Evolutionary conservation across 306 rosid genomes (phyloP).

Genomic region (Boehmeria nivea): DNA sequence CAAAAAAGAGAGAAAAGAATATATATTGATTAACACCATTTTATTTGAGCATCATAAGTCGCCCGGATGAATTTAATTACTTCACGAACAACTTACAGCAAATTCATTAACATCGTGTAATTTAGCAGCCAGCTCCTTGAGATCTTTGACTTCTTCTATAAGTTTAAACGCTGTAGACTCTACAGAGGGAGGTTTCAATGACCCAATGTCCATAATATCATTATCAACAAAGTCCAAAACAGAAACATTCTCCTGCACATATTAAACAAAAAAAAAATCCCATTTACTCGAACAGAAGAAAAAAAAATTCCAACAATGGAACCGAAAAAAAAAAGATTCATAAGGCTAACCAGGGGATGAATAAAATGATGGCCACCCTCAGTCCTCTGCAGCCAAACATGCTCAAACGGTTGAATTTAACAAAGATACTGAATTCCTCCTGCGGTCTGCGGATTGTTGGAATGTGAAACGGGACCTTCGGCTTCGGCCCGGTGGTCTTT

Average conservation of each 20-base stretch:
- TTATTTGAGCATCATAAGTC: no score
- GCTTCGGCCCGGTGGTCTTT: constrained; percentile 42
- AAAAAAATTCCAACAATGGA: not conserved
- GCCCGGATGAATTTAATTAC: not conserved
- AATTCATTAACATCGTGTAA: constrained; percentile 67
- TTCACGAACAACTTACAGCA: constrained; percentile 53
- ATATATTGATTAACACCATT: no score
- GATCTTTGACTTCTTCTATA: constrained; percentile 67
- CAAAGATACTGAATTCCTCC: constrained; percentile 58
- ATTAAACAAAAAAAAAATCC: not conserved
- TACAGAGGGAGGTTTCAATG: constrained; percentile 46
- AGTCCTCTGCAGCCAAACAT: constrained; percentile 82
- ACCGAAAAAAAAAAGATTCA: not conserved
- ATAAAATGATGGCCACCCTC: constrained; percentile 57
- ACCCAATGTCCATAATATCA: constrained; percentile 34
- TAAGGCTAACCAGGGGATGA: constrained; percentile 75
- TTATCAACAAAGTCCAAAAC: constrained; percentile 69
- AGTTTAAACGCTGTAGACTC: constrained; percentile 70
- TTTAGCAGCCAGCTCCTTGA: constrained; percentile 75
- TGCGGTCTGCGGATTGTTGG: constrained; percentile 78
- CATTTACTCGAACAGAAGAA: not conserved
- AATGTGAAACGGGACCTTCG: constrained; percentile 80
- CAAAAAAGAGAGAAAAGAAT: not conserved
- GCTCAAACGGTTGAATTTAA: constrained; percentile 75
- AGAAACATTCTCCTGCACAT: constrained; percentile 49